phyloP scores from a whole-genome alignment of 306 rosid species.

The Luffa acutangula region DNA sequence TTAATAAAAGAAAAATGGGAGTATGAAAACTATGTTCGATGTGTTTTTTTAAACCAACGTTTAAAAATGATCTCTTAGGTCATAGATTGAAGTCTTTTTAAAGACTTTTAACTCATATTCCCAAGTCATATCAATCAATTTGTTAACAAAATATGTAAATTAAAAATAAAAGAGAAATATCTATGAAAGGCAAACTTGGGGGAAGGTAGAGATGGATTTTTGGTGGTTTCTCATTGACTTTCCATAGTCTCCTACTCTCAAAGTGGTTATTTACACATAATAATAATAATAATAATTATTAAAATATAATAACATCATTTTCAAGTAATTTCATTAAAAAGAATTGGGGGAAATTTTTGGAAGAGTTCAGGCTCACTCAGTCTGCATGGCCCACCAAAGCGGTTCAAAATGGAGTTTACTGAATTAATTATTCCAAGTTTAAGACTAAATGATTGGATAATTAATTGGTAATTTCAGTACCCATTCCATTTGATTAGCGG shows the following conservation, averaged over 20 bases:
- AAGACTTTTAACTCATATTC: background rate
- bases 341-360: background rate
- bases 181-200: background rate
- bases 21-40: background rate
- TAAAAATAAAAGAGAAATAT: background rate
- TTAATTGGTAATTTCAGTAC: background rate
- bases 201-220: background rate
- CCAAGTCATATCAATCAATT: background rate
- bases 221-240: background rate
- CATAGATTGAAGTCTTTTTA: background rate
- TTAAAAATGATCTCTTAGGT: background rate
- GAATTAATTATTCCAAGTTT: background rate
- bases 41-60: background rate
- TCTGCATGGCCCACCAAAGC: background rate
- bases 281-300: background rate
- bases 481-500: background rate
- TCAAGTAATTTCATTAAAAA: background rate
- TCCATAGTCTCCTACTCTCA: background rate
- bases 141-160: background rate
- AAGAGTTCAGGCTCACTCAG: background rate
- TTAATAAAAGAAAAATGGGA: background rate
- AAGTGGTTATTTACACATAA: background rate
- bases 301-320: background rate
- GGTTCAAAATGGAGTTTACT: background rate
- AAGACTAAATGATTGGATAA: slow-evolving; percentile 4